Percentiles rank a stretch among this genome's conserved stretches.
phyloP scores from a whole-genome alignment of 106 monocot genomes.

The Allium sativum region DNA sequence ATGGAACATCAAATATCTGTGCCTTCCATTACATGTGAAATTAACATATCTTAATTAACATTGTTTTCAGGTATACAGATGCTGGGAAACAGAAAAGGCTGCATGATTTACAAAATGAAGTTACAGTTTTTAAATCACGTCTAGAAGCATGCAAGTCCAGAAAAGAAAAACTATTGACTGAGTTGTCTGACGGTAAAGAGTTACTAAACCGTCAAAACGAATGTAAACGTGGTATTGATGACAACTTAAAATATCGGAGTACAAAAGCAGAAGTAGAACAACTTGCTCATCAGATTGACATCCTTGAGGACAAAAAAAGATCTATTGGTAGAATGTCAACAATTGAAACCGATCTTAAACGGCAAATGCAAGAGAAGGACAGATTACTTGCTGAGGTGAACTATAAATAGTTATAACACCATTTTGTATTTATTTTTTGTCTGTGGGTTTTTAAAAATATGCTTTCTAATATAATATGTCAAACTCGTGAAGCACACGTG shows the following conservation, averaged over 20 bases:
- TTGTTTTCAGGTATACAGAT: slow-evolving; percentile 53
- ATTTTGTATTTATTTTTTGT: background rate
- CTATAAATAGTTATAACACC: background rate
- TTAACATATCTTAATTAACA: slow-evolving; percentile 5
- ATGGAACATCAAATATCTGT: background rate
- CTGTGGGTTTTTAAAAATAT: too few species aligned
- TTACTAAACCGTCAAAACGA: slow-evolving; percentile 62
- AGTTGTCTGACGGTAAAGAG: slow-evolving; percentile 80
- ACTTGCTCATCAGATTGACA: slow-evolving; percentile 64
- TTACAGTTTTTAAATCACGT: slow-evolving; percentile 38
- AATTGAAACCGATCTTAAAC: slow-evolving; percentile 70
- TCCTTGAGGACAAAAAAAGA: slow-evolving; percentile 55
- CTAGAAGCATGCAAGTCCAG: slow-evolving; percentile 50
- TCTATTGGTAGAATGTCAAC: slow-evolving; percentile 50
- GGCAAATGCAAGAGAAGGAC: slow-evolving; percentile 79
- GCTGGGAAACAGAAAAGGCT: slow-evolving; percentile 68
- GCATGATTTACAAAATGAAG: slow-evolving; percentile 58
- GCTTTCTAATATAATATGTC: too few species aligned
- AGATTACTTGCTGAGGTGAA: slow-evolving; percentile 91
- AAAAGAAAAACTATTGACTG: slow-evolving; percentile 48
- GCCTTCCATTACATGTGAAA: too few species aligned
- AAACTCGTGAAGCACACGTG: too few species aligned
- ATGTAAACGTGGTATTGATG: slow-evolving; percentile 92
- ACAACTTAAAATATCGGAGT: slow-evolving; percentile 88
- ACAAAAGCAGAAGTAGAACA: slow-evolving; percentile 88